Conservation (phyloP, 2,329 filamentous ascomycete species). For the Penicillium sp. region DNA sequence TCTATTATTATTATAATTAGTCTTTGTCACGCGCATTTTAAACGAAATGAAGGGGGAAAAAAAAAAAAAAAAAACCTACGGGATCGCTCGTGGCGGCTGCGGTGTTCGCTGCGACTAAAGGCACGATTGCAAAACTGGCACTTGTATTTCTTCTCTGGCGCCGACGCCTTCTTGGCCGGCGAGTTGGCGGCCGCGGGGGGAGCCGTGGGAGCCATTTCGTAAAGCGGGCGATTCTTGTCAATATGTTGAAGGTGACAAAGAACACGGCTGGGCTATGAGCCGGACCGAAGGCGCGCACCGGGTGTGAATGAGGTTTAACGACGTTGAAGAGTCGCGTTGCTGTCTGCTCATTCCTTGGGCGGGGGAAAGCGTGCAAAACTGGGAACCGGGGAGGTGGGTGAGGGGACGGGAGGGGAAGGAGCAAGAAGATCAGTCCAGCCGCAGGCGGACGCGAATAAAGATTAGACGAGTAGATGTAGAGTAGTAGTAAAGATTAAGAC, state of each 20-base stretch:
- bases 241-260: conserved; percentile 22
- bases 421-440: conserved; percentile 35
- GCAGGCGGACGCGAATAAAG: conserved; percentile 30
- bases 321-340: conserved; percentile 34
- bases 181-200: conserved; percentile 65
- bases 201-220: conserved; percentile 44
- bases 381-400: conserved; percentile 18
- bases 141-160: conserved; percentile 97
- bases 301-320: conserved; percentile 39
- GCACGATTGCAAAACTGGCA: conserved; percentile 98
- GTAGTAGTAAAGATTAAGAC: neutral
- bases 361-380: conserved; percentile 24
- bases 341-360: conserved; percentile 43
- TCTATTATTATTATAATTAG: too few species aligned
- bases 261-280: conserved; percentile 30
- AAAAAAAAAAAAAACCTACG: conserved; percentile 64
- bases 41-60: neutral
- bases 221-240: conserved; percentile 24
- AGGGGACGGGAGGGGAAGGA: conserved; percentile 18
- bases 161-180: conserved; percentile 75
- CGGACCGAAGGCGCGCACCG: conserved; percentile 40
- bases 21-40: neutral
- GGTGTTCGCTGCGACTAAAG: conserved; percentile 95
- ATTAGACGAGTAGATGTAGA: conserved; percentile 11
- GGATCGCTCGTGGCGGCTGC: conserved; percentile 93